phyloP scores from a whole-genome alignment of 2,329 filamentous ascomycete species.

The Apiospora aurea region DNA sequence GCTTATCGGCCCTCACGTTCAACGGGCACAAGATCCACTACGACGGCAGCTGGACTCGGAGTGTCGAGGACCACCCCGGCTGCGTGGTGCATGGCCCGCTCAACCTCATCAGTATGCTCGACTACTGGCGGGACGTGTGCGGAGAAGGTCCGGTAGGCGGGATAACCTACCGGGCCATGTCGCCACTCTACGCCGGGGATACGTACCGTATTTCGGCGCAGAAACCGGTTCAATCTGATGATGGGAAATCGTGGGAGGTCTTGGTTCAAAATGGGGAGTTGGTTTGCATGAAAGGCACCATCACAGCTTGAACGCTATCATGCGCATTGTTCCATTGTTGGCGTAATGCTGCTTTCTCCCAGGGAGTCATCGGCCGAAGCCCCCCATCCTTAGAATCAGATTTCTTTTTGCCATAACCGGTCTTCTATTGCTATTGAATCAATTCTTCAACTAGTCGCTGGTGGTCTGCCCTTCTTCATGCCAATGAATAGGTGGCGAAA shows the following conservation, averaged over 20 bases:
- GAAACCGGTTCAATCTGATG: constrained; percentile 44
- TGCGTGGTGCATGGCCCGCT: constrained; percentile 83
- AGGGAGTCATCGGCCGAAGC: too few species aligned
- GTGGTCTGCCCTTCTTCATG: too few species aligned
- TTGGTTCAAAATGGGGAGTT: constrained; percentile 51
- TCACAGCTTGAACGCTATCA: constrained; percentile 27
- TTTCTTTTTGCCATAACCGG: too few species aligned
- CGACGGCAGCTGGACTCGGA: constrained; percentile 69
- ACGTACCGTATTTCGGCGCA: constrained; percentile 64
- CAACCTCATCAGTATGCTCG: constrained; percentile 75
- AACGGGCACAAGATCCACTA: constrained; percentile 89
- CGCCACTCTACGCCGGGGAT: constrained; percentile 75
- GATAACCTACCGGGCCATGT: constrained; percentile 72
- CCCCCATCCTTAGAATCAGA: too few species aligned
- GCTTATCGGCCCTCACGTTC: constrained; percentile 85
- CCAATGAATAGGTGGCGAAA: not conserved
- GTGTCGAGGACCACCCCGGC: constrained; percentile 72
- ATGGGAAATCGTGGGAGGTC: constrained; percentile 48
- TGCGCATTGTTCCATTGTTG: not conserved
- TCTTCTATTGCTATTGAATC: too few species aligned
- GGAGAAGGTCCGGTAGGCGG: constrained; percentile 40
- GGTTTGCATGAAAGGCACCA: constrained; percentile 47
- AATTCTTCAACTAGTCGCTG: too few species aligned
- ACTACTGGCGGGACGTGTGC: constrained; percentile 66
- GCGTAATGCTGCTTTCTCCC: too few species aligned